phyloP scores from a whole-genome alignment of 2,329 filamentous ascomycete genomes.

The Talaromyces sp. region DNA sequence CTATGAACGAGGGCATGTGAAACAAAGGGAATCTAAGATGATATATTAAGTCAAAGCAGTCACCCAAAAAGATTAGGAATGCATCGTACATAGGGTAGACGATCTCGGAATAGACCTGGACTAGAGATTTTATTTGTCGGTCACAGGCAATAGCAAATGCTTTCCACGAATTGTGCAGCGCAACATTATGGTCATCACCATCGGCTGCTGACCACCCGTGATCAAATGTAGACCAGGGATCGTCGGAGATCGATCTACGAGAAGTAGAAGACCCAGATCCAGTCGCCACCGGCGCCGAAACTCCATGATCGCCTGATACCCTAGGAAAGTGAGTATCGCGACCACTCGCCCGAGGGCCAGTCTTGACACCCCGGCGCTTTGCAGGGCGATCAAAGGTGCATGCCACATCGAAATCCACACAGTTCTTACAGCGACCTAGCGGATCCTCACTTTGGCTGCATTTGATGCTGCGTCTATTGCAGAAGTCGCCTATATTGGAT shows the following conservation, averaged over 20 bases:
- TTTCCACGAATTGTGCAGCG: slow-evolving; percentile 31
- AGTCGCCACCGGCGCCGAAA: not conserved
- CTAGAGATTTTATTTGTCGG: slow-evolving; percentile 38
- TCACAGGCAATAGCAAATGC: slow-evolving; percentile 39
- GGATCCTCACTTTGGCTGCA: slow-evolving; percentile 35
- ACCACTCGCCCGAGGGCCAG: slow-evolving; percentile 19
- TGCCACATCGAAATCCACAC: slow-evolving; percentile 46
- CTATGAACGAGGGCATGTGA: slow-evolving; percentile 42
- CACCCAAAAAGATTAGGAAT: too few relatives aligned
- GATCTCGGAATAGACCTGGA: slow-evolving; percentile 49
- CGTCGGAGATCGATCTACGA: not conserved
- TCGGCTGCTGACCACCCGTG: slow-evolving; percentile 14
- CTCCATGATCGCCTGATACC: not conserved
- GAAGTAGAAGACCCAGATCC: not conserved
- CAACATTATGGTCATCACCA: slow-evolving; percentile 23
- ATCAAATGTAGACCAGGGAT: too few relatives aligned
- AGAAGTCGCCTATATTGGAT: slow-evolving; percentile 50
- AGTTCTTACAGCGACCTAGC: slow-evolving; percentile 46
- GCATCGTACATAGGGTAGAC: slow-evolving; percentile 50
- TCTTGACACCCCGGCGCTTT: slow-evolving; percentile 38
- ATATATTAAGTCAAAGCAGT: too few relatives aligned
- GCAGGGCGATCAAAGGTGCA: slow-evolving; percentile 47
- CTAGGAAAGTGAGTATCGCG: too few relatives aligned
- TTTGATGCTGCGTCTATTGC: slow-evolving; percentile 46
- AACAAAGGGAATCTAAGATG: slow-evolving; percentile 50